Evolutionary conservation across 129 eudicot species (phyloP).

Genomic region (Pulicaria dysenterica): DNA sequence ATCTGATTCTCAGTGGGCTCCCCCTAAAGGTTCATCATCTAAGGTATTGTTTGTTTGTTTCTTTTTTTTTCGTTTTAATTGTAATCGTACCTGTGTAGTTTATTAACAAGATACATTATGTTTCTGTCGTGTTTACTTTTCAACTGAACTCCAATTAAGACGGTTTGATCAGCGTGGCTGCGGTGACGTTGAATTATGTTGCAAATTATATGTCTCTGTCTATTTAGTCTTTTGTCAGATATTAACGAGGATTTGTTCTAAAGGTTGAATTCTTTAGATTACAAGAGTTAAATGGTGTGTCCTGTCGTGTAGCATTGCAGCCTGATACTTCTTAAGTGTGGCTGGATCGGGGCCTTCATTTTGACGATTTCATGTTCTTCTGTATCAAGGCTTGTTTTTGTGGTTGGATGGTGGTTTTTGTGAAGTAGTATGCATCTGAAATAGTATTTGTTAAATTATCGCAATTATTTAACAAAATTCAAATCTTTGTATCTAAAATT

Average conservation of each 20-base stretch:
- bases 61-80: background rate
- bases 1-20: constrained; percentile 46
- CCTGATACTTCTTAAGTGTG: constrained; percentile 17
- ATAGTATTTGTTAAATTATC: constrained; percentile 4
- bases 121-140: constrained; percentile 14
- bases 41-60: constrained; percentile 37
- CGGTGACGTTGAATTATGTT: constrained; percentile 21
- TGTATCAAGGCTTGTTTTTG: constrained; percentile 15
- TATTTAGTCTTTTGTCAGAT: background rate
- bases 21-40: constrained; percentile 46
- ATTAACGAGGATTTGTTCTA: background rate
- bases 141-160: background rate
- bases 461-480: background rate
- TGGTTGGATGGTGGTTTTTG: background rate
- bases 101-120: constrained; percentile 12
- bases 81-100: background rate
- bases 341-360: constrained; percentile 12
- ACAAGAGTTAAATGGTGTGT: background rate
- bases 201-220: constrained; percentile 8
- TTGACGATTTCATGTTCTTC: background rate
- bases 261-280: background rate
- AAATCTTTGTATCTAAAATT: background rate
- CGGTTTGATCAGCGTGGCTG: background rate
- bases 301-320: constrained; percentile 1
- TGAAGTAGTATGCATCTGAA: constrained; percentile 12